Conservation (phyloP, 371 early-diverging fungal species). For the Lichtheimia ornata region DNA sequence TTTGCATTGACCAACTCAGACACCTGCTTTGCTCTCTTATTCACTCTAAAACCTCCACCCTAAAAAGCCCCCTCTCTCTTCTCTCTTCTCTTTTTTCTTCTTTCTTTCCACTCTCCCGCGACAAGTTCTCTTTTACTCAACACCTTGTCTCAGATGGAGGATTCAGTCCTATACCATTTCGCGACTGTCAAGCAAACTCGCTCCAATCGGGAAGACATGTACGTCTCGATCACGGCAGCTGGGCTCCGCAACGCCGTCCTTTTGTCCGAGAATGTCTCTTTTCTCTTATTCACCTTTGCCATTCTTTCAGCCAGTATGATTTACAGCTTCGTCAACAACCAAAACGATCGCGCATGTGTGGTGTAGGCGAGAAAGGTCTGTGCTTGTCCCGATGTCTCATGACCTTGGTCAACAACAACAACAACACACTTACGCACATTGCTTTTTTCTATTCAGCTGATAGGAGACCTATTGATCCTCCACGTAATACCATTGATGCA, state of each 20-base stretch:
- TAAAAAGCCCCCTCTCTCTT: too few relatives aligned
- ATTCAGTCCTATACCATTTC: slow-evolving; percentile 60
- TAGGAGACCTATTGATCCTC: slow-evolving; percentile 93
- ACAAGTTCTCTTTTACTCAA: too few relatives aligned
- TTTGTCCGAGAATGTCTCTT: too few relatives aligned
- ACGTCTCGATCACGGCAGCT: slow-evolving; percentile 16
- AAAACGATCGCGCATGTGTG: slow-evolving; percentile 92
- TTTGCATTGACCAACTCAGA: slow-evolving; percentile 1
- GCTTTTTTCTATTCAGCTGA: slow-evolving; percentile 62
- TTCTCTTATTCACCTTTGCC: too few relatives aligned
- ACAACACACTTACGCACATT: not conserved
- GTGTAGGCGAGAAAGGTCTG: slow-evolving; percentile 88
- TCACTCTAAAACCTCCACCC: too few relatives aligned
- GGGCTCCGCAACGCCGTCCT: too few relatives aligned
- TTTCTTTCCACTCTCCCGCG: too few relatives aligned
- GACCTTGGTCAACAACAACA: not conserved
- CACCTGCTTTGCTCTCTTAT: not conserved
- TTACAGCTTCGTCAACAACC: slow-evolving; percentile 88
- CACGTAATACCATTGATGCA: slow-evolving; percentile 48
- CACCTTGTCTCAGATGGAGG: slow-evolving; percentile 35
- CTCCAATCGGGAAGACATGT: slow-evolving; percentile 59
- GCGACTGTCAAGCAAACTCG: slow-evolving; percentile 57
- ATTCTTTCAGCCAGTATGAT: slow-evolving; percentile 56
- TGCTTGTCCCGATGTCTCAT: not conserved
- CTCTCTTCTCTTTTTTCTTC: too few relatives aligned